A percentile compares a stretch with the other conserved stretches of the same genome.
phyloP scores from a whole-genome alignment of 192 early-diverging fungal genomes.

The Pecoramyces ruminantium region DNA sequence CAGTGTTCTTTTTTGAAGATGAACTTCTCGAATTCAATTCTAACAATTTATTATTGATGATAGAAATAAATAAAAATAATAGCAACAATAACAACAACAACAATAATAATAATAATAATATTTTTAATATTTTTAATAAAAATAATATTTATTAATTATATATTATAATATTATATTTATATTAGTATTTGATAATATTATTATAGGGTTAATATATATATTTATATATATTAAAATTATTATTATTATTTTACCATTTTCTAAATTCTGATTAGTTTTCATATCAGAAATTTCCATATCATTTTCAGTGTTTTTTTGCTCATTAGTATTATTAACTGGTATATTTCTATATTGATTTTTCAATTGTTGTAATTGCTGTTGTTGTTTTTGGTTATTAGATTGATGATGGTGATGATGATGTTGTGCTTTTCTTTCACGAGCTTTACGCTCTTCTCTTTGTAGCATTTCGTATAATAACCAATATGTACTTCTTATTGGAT shows the following conservation, averaged over 20 bases:
- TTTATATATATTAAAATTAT: no score
- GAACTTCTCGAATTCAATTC: no score
- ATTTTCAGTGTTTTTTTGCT: neutral
- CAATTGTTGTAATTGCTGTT: neutral
- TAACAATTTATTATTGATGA: no score
- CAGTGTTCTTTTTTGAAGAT: neutral
- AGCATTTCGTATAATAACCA: slow-evolving; percentile 32
- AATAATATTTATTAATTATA: no score
- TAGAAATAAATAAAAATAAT: no score
- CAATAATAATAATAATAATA: no score
- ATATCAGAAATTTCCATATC: neutral
- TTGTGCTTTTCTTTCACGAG: neutral
- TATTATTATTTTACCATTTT: neutral
- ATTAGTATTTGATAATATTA: no score
- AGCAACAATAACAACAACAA: no score
- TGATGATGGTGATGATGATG: neutral
- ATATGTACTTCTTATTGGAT: slow-evolving; percentile 28
- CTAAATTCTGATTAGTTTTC: neutral
- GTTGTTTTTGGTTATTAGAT: neutral
- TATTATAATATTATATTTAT: no score
- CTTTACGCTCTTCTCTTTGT: slow-evolving; percentile 13
- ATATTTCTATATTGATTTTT: neutral
- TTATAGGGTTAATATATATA: no score
- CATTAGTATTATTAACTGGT: no score
- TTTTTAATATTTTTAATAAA: no score